A percentile compares a stretch with the other conserved stretches of the same genome.
phyloP scores from a whole-genome alignment of 140 eudicot species.

The Oenanthe javanica region DNA sequence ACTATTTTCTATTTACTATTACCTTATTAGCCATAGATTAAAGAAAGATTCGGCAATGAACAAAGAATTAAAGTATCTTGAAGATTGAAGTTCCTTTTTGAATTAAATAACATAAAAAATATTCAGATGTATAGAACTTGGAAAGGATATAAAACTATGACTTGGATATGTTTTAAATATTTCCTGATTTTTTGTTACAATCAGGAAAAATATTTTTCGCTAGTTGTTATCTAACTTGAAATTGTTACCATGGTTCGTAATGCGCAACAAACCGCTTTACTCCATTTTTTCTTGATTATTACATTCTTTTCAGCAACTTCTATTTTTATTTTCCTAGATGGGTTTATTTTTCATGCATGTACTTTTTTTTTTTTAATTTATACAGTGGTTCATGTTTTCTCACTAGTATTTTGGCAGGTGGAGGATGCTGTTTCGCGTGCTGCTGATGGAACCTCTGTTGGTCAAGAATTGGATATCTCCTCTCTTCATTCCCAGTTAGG shows the following conservation, averaged over 20 bases:
- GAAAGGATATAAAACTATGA: background rate
- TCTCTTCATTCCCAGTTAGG: conserved; percentile 86
- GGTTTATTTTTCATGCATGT: background rate
- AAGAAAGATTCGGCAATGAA: background rate
- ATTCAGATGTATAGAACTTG: too few species aligned
- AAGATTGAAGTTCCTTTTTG: background rate
- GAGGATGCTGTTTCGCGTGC: conserved; percentile 98
- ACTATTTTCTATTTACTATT: background rate
- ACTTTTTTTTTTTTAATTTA: background rate
- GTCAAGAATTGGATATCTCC: conserved; percentile 76
- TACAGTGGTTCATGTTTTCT: background rate
- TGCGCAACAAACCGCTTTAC: background rate
- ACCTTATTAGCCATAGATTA: background rate
- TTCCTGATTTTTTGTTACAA: background rate
- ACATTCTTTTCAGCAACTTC: background rate
- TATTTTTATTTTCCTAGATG: background rate
- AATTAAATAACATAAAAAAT: background rate
- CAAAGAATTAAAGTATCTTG: background rate
- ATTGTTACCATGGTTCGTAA: background rate
- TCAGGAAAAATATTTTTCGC: background rate
- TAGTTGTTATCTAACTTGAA: background rate
- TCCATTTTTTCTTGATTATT: background rate
- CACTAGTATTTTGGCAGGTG: conserved; percentile 40
- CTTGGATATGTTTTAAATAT: background rate
- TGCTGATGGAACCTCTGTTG: conserved; percentile 68